phyloP scores from a whole-genome alignment of 2,329 filamentous ascomycete genomes.

The Pseudopithomyces chartarum region DNA sequence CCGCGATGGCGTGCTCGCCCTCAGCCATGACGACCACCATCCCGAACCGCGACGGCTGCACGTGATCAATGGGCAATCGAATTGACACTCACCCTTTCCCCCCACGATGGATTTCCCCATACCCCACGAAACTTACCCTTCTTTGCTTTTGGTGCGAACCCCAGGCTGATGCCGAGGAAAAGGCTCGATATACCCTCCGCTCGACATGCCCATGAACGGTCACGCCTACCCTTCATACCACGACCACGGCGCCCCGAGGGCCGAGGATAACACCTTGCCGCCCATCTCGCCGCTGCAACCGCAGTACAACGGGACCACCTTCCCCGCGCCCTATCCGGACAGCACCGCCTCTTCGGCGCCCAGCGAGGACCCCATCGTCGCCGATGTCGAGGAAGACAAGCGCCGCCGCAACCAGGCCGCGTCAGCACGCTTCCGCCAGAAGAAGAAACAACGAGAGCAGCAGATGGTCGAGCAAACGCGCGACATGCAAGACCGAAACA shows the following conservation, averaged over 20 bases:
- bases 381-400: constrained; percentile 81
- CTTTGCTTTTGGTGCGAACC: constrained; percentile 14
- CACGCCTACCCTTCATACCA: constrained; percentile 27
- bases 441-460: constrained; percentile 95
- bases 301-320: constrained; percentile 18
- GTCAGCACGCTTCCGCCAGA: constrained; percentile 85
- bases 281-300: constrained; percentile 35
- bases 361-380: constrained; percentile 32
- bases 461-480: constrained; percentile 62
- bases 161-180: constrained; percentile 29
- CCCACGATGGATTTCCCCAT: constrained; percentile 10
- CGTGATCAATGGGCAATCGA: too few relatives aligned
- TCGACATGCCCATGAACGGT: constrained; percentile 30
- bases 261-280: constrained; percentile 32
- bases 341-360: constrained; percentile 29
- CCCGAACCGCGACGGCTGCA: neutral
- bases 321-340: constrained; percentile 27
- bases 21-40: constrained; percentile 20
- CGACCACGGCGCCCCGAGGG: constrained; percentile 27
- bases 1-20: constrained; percentile 12
- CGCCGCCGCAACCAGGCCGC: constrained; percentile 87
- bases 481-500: constrained; percentile 81
- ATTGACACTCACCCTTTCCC: neutral
- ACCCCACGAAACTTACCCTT: constrained; percentile 9
- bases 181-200: constrained; percentile 36